These are phyloP conservation scores for Colletotrichum sp. DNA, from an alignment of 2,329 filamentous ascomycete species.

Conservation along the genomic window DNA sequence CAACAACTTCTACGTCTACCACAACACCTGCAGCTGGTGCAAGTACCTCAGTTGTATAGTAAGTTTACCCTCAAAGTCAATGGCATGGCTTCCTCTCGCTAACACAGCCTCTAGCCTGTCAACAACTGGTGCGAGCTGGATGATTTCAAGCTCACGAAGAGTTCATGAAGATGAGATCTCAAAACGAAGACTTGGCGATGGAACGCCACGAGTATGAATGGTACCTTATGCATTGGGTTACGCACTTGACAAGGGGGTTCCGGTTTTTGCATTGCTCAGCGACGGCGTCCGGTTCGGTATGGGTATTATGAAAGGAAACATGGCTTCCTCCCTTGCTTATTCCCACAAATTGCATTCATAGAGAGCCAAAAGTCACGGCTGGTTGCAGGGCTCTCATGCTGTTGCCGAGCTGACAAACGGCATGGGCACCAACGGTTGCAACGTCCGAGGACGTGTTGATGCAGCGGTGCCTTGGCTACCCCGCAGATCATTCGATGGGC, in stretches of 20 bases:
- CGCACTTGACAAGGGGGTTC: neutral
- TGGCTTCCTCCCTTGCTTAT: neutral
- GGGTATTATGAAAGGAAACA: slow-evolving; percentile 4
- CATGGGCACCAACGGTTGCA: neutral
- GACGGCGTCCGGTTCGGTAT: slow-evolving; percentile 24
- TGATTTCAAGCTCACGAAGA: slow-evolving; percentile 22
- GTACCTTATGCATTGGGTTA: neutral
- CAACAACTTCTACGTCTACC: slow-evolving; percentile 87
- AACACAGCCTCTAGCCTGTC: slow-evolving; percentile 53
- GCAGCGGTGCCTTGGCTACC: slow-evolving; percentile 6
- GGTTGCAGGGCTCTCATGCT: neutral
- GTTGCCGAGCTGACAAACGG: neutral
- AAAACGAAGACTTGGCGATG: neutral
- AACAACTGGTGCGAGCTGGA: slow-evolving; percentile 71
- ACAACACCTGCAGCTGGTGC: slow-evolving; percentile 85
- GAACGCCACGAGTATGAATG: neutral
- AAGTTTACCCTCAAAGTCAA: slow-evolving; percentile 47
- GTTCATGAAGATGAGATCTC: neutral
- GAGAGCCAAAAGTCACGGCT: neutral
- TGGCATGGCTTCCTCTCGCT: slow-evolving; percentile 18
- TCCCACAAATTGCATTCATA: neutral
- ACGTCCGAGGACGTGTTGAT: neutral
- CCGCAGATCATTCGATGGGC: slow-evolving; percentile 13
- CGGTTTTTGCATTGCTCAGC: slow-evolving; percentile 24
- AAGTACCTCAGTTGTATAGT: slow-evolving; percentile 94